These are phyloP conservation scores for Zarea fungicola DNA, from an alignment of 2,329 filamentous ascomycete genomes.

Conservation along the genomic window DNA sequence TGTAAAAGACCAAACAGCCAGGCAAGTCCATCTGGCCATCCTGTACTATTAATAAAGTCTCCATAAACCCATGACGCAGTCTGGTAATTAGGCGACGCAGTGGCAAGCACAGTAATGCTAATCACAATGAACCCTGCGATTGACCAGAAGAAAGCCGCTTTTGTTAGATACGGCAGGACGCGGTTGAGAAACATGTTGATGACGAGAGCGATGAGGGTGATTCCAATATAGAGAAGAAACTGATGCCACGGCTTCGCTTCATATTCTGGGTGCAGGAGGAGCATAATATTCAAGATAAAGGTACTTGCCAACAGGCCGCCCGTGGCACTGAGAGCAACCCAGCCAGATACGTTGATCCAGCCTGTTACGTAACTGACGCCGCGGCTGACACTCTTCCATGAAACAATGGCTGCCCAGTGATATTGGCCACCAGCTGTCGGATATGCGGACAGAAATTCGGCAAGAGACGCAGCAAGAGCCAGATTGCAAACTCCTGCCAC, in stretches of 20 bases:
- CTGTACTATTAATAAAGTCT: conserved; percentile 61
- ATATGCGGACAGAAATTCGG: conserved; percentile 65
- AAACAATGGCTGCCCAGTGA: conserved; percentile 65
- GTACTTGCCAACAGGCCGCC: conserved; percentile 63
- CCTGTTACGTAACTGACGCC: conserved; percentile 65
- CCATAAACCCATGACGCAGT: conserved; percentile 60
- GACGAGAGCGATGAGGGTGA: conserved; percentile 55
- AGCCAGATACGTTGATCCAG: conserved; percentile 67
- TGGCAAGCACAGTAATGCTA: conserved; percentile 62
- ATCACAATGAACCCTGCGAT: conserved; percentile 64
- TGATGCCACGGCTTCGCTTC: conserved; percentile 60
- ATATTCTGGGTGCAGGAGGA: conserved; percentile 54
- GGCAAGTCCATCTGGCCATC: conserved; percentile 63
- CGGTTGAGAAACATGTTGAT: conserved; percentile 58
- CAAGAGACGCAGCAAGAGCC: conserved; percentile 61
- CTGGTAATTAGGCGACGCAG: conserved; percentile 60
- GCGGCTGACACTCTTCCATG: conserved; percentile 54
- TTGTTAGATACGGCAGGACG: conserved; percentile 60
- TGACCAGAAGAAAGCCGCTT: conserved; percentile 68
- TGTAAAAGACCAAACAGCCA: conserved; percentile 51
- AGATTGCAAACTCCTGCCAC: conserved; percentile 63
- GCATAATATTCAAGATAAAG: conserved; percentile 60
- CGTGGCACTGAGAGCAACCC: conserved; percentile 64
- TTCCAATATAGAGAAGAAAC: conserved; percentile 65
- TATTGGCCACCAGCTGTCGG: conserved; percentile 58